Evolutionary conservation across 257 asterid species (phyloP).

Genomic region (Handroanthus guayacan): DNA sequence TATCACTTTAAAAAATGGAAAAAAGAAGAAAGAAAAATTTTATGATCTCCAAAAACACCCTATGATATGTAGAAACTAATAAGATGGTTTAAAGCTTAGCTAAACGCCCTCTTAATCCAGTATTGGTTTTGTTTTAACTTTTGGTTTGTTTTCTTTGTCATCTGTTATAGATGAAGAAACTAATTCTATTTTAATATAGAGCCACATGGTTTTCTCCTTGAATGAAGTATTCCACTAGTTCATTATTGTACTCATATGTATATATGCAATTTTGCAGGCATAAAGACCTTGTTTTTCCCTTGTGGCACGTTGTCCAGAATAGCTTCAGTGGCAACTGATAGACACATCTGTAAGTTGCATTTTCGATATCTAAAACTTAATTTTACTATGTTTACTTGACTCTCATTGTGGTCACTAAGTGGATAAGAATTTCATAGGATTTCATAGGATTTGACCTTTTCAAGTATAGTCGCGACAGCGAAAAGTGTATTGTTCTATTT

Average conservation of each 20-base stretch:
- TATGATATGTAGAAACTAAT: too few species aligned
- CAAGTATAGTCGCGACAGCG: too few species aligned
- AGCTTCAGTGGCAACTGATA: conserved; percentile 71
- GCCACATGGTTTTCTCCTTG: neutral
- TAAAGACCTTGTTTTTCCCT: conserved; percentile 75
- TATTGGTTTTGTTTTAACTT: neutral
- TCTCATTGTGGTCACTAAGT: too few species aligned
- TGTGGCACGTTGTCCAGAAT: conserved; percentile 84
- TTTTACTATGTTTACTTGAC: neutral
- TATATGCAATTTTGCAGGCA: conserved; percentile 57
- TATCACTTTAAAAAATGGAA: too few species aligned
- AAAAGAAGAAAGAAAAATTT: too few species aligned
- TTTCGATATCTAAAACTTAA: conserved; percentile 10
- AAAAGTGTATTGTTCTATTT: too few species aligned
- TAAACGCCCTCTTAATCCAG: neutral
- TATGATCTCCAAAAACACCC: too few species aligned
- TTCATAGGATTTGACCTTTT: too few species aligned
- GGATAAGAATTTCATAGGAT: too few species aligned
- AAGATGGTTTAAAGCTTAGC: too few species aligned
- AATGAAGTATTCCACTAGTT: neutral
- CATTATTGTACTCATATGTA: neutral
- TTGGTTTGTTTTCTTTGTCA: neutral
- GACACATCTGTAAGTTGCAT: conserved; percentile 75
- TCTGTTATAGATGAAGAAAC: neutral
- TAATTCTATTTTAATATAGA: neutral